These are phyloP conservation scores for Saturnispora galanensis DNA, from an alignment of 805 yeast genomes.

Conservation along the genomic window DNA sequence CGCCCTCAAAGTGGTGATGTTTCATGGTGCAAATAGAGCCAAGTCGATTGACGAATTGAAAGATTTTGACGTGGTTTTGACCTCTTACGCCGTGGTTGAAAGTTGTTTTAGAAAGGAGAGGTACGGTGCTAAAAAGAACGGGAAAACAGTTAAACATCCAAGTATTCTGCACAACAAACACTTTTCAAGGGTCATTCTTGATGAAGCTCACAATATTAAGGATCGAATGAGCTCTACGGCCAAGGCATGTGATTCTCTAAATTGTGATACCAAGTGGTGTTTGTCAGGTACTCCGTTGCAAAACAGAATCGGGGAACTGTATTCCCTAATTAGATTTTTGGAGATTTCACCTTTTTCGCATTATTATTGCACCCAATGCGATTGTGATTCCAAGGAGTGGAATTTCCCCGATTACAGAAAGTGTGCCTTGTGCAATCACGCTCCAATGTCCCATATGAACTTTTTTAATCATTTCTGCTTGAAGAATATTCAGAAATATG, in stretches of 20 bases:
- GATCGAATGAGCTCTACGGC: slow-evolving; percentile 92
- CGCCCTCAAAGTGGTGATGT: slow-evolving; percentile 55
- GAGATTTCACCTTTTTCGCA: slow-evolving; percentile 77
- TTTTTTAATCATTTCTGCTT: slow-evolving; percentile 93
- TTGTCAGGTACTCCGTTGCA: slow-evolving; percentile 94
- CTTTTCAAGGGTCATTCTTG: slow-evolving; percentile 81
- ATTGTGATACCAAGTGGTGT: slow-evolving; percentile 78
- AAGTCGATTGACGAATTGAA: slow-evolving; percentile 44
- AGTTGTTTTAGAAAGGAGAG: slow-evolving; percentile 74
- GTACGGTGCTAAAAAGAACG: slow-evolving; percentile 73
- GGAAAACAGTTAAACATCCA: slow-evolving; percentile 59
- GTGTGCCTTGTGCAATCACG: slow-evolving; percentile 82
- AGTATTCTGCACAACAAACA: slow-evolving; percentile 64
- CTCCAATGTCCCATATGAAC: slow-evolving; percentile 91
- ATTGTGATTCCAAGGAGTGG: slow-evolving; percentile 79
- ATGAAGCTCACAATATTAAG: slow-evolving; percentile 96
- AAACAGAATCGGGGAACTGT: slow-evolving; percentile 92
- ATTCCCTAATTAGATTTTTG: slow-evolving; percentile 80
- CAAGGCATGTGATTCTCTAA: slow-evolving; percentile 71
- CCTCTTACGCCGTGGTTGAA: slow-evolving; percentile 89
- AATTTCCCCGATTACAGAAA: slow-evolving; percentile 69
- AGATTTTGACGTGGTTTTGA: slow-evolving; percentile 69
- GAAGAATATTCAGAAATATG: slow-evolving; percentile 84
- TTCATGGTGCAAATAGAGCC: slow-evolving; percentile 79
- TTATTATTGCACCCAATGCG: slow-evolving; percentile 90